Base-by-base conservation (phyloP, 75 land plant genomes). In the Azolla pinnata region DNA sequence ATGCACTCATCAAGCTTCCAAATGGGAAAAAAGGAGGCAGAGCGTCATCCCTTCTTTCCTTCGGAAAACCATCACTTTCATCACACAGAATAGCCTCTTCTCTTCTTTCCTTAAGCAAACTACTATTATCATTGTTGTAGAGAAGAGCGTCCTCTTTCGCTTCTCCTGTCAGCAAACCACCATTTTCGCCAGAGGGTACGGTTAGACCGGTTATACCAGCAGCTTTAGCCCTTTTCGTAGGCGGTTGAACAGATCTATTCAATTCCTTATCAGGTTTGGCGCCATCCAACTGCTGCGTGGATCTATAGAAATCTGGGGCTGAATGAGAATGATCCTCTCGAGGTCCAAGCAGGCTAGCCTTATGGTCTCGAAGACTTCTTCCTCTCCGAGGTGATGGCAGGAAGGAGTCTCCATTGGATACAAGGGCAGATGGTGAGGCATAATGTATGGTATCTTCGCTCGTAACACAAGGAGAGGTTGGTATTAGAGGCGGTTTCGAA, bases 321-420 rank as follows among this genome's bases (percentile, higher is more conserved):
- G 50, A 25, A 54, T 30, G 19, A 16, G 50, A 25, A 54, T 30
- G 19, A 20, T 68, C 79, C 30, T 67, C 79, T 66, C 71, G 79
- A 21, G 81, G 74, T 23, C 80, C 88, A 48, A 88, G 62, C 2
- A 78, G 81, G 44, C 85, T 76, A 2, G 79, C 68, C 45, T 77
- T 44, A 46, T 87, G 38, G 45, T 77, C 76, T 9, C 77, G 80
- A 4, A 24, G 2, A 10, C 16, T 50, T 44, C 90, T 80, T 44
- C 59, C 54, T 51, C 79, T 79, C 19, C 83, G 61, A 3, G 87
- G 77, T 0, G 84, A 82, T 1, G 57, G 17, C 1, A 64, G 73
- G 25, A 77, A 64, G 20, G 62, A 58, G 62, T 75, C 83, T 32
- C 90, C 90, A 73, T 88, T 88, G 0, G 76, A 44, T n/a, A n/a